Conservation (phyloP, 2,329 filamentous ascomycete species). For the Hypoxylon sp. region DNA sequence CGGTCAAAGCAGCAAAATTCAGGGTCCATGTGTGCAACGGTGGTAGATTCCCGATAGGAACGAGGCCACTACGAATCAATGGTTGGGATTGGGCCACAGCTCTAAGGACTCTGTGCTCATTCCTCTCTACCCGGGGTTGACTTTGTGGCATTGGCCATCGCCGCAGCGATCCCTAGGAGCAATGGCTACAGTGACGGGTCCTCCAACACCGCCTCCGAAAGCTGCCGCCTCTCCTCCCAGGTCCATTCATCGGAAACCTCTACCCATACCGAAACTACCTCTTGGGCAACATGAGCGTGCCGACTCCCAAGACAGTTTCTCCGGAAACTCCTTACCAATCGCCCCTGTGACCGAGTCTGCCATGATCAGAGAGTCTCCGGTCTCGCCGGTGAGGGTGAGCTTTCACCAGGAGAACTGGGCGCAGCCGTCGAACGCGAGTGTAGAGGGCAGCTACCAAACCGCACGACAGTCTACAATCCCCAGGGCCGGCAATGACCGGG, state of each 20-base stretch:
- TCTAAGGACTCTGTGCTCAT: constrained; percentile 31
- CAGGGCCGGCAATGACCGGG: constrained; percentile 46
- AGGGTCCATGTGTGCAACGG: constrained; percentile 44
- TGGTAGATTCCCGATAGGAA: constrained; percentile 45
- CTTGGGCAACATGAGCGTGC: constrained; percentile 55
- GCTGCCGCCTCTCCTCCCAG: constrained; percentile 50
- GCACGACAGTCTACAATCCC: constrained; percentile 11
- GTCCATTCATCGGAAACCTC: constrained; percentile 51
- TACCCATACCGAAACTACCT: constrained; percentile 52
- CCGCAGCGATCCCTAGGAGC: constrained; percentile 35
- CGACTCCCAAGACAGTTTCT: constrained; percentile 49
- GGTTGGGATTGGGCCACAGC: constrained; percentile 30
- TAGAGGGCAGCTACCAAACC: constrained; percentile 59
- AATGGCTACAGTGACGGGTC: constrained; percentile 53
- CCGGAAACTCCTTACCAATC: constrained; percentile 48
- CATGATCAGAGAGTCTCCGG: constrained; percentile 66
- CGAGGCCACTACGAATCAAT: constrained; percentile 43
- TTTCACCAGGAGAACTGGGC: constrained; percentile 68
- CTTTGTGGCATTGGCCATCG: constrained; percentile 43
- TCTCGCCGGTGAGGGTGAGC: constrained; percentile 70
- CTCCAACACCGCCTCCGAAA: constrained; percentile 51
- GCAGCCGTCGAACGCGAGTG: constrained; percentile 66
- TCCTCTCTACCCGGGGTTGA: constrained; percentile 33
- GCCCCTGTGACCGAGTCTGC: constrained; percentile 56
- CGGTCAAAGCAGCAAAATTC: constrained; percentile 30